Percentiles rank a stretch among this genome's conserved stretches.
These are phyloP conservation scores for Phytophthora sansomeana DNA, from an alignment of 352 stramenopile genomes.

Conservation along the genomic window DNA sequence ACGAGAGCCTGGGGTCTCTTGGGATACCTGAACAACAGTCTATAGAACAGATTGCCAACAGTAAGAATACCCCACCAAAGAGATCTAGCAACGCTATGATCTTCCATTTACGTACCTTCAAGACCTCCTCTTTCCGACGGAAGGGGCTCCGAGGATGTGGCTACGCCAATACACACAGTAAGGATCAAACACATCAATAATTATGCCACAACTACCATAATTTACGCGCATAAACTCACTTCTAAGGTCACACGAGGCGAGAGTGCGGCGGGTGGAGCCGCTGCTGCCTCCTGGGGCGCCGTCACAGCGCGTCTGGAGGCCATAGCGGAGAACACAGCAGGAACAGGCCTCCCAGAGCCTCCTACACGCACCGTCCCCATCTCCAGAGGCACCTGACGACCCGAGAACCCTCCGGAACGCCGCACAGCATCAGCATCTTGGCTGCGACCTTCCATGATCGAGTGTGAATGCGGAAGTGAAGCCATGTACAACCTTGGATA, in stretches of 20 bases:
- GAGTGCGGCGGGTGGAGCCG: background rate
- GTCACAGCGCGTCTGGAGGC: slow-evolving; percentile 6
- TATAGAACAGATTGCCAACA: background rate
- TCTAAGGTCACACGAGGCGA: slow-evolving; percentile 40
- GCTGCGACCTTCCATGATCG: slow-evolving; percentile 34
- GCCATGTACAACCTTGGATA: too few relatives aligned
- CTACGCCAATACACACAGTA: slow-evolving; percentile 14
- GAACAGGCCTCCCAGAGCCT: slow-evolving; percentile 51
- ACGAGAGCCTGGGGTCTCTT: slow-evolving; percentile 1
- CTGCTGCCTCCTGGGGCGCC: slow-evolving; percentile 9
- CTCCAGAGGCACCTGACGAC: slow-evolving; percentile 40
- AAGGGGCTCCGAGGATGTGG: slow-evolving; percentile 55
- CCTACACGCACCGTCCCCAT: slow-evolving; percentile 68
- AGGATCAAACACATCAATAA: background rate
- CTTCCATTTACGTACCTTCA: slow-evolving; percentile 29
- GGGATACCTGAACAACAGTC: slow-evolving; percentile 12
- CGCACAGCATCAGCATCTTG: slow-evolving; percentile 20
- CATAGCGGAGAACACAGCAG: slow-evolving; percentile 23
- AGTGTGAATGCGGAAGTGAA: background rate
- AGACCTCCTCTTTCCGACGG: slow-evolving; percentile 44
- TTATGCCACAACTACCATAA: background rate
- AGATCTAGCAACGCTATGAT: too few relatives aligned
- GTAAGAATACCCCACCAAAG: background rate
- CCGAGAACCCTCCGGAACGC: slow-evolving; percentile 34
- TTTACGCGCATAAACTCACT: slow-evolving; percentile 11